These are phyloP conservation scores for Cynanchum wilfordii DNA, from an alignment of 257 asterid species.

Conservation along the genomic window DNA sequence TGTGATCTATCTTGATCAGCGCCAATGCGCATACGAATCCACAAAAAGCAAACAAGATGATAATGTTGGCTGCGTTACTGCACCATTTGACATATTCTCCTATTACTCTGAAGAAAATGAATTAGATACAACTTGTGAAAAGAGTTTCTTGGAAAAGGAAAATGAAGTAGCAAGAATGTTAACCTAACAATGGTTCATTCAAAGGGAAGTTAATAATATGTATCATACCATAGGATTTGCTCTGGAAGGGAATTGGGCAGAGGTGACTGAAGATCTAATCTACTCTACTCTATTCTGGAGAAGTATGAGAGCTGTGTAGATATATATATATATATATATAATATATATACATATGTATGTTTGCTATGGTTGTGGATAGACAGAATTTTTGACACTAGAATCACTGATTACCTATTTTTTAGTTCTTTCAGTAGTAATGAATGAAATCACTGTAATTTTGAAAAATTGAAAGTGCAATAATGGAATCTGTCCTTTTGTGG, in stretches of 20 bases:
- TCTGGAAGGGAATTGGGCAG: not conserved
- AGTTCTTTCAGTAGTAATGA: slow-evolving; percentile 8
- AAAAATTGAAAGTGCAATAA: not conserved
- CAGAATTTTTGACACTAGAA: slow-evolving; percentile 1
- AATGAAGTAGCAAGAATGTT: slow-evolving; percentile 13
- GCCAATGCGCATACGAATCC: slow-evolving; percentile 27
- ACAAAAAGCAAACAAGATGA: slow-evolving; percentile 29
- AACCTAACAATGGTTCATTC: not conserved
- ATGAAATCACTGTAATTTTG: not conserved
- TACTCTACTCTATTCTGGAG: not conserved
- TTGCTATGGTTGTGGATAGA: slow-evolving; percentile 4
- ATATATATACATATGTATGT: not conserved
- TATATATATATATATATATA: not conserved
- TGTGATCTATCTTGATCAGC: slow-evolving; percentile 71
- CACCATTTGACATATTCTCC: slow-evolving; percentile 78
- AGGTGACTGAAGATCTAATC: not conserved
- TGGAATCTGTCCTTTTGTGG: not conserved
- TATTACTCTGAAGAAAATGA: slow-evolving; percentile 48
- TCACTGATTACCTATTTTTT: slow-evolving; percentile 10
- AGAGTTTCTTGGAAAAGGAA: slow-evolving; percentile 35
- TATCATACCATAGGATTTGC: not conserved
- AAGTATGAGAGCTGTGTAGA: not conserved
- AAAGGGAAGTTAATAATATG: not conserved
- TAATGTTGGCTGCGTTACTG: slow-evolving; percentile 32
- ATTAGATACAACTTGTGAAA: slow-evolving; percentile 31